Evolutionary conservation across 176 grass and related monocot species (phyloP).

Genomic region (Coix lacrymajobi): DNA sequence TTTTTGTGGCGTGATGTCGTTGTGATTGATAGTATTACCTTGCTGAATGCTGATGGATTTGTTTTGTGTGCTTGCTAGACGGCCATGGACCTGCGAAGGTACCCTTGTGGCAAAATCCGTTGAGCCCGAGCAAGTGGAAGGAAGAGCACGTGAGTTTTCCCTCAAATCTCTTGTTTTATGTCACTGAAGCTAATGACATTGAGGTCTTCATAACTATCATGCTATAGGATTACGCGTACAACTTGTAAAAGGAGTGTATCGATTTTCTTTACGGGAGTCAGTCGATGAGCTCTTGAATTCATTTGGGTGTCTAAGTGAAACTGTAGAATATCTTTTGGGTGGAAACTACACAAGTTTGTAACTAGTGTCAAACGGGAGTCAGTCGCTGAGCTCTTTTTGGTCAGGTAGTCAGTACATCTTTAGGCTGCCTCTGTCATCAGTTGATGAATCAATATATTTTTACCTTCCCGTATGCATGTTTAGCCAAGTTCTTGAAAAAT

Average conservation of each 20-base stretch:
- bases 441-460: background rate
- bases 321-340: background rate
- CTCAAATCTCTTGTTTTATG: background rate
- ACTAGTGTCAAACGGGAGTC: too few species aligned
- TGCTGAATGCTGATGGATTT: background rate
- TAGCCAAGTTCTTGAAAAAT: background rate
- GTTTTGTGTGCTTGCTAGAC: constrained; percentile 25
- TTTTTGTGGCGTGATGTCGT: background rate
- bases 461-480: background rate
- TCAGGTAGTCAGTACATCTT: background rate
- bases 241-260: background rate
- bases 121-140: constrained; percentile 54
- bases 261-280: background rate
- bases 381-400: too few species aligned
- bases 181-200: background rate
- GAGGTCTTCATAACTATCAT: background rate
- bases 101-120: constrained; percentile 46
- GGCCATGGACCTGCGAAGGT: constrained; percentile 39
- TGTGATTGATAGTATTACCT: background rate
- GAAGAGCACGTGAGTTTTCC: constrained; percentile 61
- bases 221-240: background rate
- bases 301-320: background rate
- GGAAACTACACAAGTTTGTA: background rate
- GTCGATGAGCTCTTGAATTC: background rate
- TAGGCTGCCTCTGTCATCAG: background rate